These are phyloP conservation scores for Parathielavia appendiculata DNA, from an alignment of 495 filamentous ascomycete species.

Conservation along the genomic window DNA sequence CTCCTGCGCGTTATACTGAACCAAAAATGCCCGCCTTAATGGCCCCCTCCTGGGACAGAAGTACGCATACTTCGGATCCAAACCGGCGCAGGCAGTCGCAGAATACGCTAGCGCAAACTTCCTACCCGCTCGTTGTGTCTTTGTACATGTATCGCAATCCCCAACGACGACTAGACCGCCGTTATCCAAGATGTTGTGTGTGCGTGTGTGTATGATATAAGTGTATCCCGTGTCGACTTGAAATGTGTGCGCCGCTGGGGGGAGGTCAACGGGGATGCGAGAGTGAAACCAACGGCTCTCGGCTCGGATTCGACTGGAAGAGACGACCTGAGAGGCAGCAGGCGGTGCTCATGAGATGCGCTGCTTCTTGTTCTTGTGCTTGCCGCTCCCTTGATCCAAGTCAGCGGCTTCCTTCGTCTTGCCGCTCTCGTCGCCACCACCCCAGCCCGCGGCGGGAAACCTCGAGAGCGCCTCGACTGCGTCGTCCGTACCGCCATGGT, in stretches of 20 bases:
- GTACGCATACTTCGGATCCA: too few relatives aligned
- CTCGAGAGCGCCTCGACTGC: conserved; percentile 1
- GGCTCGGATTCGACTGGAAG: neutral
- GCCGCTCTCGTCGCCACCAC: neutral
- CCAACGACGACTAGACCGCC: neutral
- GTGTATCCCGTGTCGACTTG: neutral
- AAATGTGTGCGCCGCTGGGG: neutral
- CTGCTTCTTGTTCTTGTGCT: conserved; percentile 22
- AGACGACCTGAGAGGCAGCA: too few relatives aligned
- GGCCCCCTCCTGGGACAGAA: neutral
- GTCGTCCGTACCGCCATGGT: conserved; percentile 28
- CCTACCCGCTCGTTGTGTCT: neutral
- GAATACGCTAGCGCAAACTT: too few relatives aligned
- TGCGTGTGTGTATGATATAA: neutral
- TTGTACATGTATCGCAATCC: neutral
- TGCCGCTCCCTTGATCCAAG: conserved; percentile 17
- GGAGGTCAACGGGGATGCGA: neutral
- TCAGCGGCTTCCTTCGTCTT: conserved; percentile 14
- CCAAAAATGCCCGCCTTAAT: too few relatives aligned
- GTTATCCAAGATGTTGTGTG: neutral
- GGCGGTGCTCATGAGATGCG: conserved; percentile 20
- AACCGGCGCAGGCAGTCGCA: too few relatives aligned
- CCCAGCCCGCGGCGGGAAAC: neutral
- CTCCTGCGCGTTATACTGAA: neutral
- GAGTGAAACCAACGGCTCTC: neutral